Conservation (phyloP, 1,139 yeast species). For the Lodderomyces beijingensis region DNA sequence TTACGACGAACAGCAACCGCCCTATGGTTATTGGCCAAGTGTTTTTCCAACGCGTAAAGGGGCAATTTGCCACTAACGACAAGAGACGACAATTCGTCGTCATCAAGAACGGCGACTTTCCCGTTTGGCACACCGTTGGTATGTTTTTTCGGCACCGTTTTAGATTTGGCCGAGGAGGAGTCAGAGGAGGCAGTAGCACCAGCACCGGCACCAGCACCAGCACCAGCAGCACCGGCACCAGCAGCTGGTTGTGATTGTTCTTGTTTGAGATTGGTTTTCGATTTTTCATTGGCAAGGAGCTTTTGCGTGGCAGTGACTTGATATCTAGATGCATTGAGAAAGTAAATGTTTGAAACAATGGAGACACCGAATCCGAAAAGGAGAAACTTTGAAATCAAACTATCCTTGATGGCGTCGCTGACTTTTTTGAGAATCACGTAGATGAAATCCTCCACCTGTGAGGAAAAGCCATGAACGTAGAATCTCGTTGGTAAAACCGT, state of each 20-base stretch:
- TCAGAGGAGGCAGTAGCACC: no score
- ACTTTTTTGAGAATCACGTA: conserved; percentile 51
- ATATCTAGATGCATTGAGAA: conserved; percentile 70
- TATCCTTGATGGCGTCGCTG: conserved; percentile 77
- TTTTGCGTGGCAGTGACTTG: conserved; percentile 44
- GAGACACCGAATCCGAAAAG: conserved; percentile 73
- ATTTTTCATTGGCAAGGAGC: conserved; percentile 39
- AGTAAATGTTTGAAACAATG: conserved; percentile 75
- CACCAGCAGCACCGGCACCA: conserved; percentile 10
- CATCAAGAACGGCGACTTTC: conserved; percentile 55
- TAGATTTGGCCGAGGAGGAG: no score
- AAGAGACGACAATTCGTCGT: conserved; percentile 71
- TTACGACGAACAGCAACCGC: conserved; percentile 93
- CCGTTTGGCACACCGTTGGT: no score
- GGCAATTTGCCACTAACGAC: conserved; percentile 80
- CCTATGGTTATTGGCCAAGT: conserved; percentile 78
- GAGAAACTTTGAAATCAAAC: conserved; percentile 71
- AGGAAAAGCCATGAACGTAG: conserved; percentile 59
- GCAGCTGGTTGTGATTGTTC: conserved; percentile 6
- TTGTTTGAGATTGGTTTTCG: conserved; percentile 19
- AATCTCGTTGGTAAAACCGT: conserved; percentile 64
- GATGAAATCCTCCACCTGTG: conserved; percentile 63
- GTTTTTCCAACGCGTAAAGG: conserved; percentile 89
- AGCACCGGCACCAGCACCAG: conserved; percentile 11
- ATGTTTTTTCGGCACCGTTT: no score